Percentiles rank a stretch among this genome's conserved stretches.
These are phyloP conservation scores for Aspergillus sp. DNA, from an alignment of 2,329 filamentous ascomycete genomes.

Conservation along the genomic window DNA sequence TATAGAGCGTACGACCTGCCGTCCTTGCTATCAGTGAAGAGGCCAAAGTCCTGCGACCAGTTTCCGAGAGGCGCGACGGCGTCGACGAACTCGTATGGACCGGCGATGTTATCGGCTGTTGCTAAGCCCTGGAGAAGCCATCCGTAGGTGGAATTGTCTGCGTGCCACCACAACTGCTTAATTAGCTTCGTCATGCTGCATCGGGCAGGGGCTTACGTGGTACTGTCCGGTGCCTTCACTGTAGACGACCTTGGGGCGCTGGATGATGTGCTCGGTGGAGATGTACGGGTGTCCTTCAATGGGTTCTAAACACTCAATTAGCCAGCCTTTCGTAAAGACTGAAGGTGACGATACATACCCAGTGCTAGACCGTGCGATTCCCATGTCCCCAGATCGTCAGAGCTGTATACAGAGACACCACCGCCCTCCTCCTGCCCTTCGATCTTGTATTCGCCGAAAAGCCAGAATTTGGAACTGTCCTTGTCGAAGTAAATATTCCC, in stretches of 20 bases:
- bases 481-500: slow-evolving; percentile 56
- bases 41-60: slow-evolving; percentile 63
- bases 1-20: slow-evolving; percentile 58
- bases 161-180: slow-evolving; percentile 59
- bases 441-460: slow-evolving; percentile 63
- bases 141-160: slow-evolving; percentile 58
- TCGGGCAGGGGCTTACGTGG: slow-evolving; percentile 44
- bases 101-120: slow-evolving; percentile 52
- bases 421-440: slow-evolving; percentile 60
- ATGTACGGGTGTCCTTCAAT: slow-evolving; percentile 57
- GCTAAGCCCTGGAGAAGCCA: slow-evolving; percentile 59
- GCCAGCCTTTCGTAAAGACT: no score
- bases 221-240: slow-evolving; percentile 56
- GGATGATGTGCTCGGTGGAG: slow-evolving; percentile 57
- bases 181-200: neutral
- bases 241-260: slow-evolving; percentile 62
- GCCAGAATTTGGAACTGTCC: slow-evolving; percentile 56
- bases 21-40: slow-evolving; percentile 61
- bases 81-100: slow-evolving; percentile 56
- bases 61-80: slow-evolving; percentile 59
- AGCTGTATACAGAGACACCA: slow-evolving; percentile 62
- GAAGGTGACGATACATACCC: slow-evolving; percentile 27
- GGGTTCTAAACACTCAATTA: slow-evolving; percentile 38
- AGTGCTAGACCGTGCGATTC: slow-evolving; percentile 57
- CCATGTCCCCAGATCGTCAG: slow-evolving; percentile 62